These are phyloP conservation scores for Aspergillus sclerotialis DNA, from an alignment of 2,329 filamentous ascomycete genomes.

Conservation along the genomic window DNA sequence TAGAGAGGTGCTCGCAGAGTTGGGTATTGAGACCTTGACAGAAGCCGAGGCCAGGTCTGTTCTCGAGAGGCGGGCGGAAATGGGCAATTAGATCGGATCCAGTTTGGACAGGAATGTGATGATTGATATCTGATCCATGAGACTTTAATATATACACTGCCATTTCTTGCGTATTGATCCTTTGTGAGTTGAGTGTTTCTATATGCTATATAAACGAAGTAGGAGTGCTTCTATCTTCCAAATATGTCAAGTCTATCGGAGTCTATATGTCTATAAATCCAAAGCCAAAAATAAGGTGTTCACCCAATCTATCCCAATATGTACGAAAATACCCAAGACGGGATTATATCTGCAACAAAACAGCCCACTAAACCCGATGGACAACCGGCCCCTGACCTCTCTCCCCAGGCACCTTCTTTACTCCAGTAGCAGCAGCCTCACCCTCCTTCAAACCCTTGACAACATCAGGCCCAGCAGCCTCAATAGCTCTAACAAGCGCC, in stretches of 20 bases:
- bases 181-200: too few relatives aligned
- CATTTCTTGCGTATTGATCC: too few relatives aligned
- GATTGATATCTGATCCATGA: slow-evolving; percentile 1
- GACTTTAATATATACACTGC: too few relatives aligned
- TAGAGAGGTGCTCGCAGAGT: slow-evolving; percentile 36
- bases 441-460: slow-evolving; percentile 21
- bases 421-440: slow-evolving; percentile 4
- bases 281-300: too few relatives aligned
- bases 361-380: slow-evolving; percentile 9
- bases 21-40: slow-evolving; percentile 36
- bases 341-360: not conserved
- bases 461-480: slow-evolving; percentile 36
- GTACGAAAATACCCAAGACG: too few relatives aligned
- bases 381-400: slow-evolving; percentile 30
- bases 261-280: too few relatives aligned
- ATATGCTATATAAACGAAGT: too few relatives aligned
- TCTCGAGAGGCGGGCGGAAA: slow-evolving; percentile 39
- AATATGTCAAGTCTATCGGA: too few relatives aligned
- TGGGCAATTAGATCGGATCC: slow-evolving; percentile 32
- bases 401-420: slow-evolving; percentile 22
- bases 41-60: slow-evolving; percentile 42
- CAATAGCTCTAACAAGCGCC: slow-evolving; percentile 54
- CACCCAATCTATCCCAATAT: too few relatives aligned
- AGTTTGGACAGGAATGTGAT: slow-evolving; percentile 3
- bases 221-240: too few relatives aligned